phyloP scores from a whole-genome alignment of 78 protist species.

The Dictyostelium citrinum region DNA sequence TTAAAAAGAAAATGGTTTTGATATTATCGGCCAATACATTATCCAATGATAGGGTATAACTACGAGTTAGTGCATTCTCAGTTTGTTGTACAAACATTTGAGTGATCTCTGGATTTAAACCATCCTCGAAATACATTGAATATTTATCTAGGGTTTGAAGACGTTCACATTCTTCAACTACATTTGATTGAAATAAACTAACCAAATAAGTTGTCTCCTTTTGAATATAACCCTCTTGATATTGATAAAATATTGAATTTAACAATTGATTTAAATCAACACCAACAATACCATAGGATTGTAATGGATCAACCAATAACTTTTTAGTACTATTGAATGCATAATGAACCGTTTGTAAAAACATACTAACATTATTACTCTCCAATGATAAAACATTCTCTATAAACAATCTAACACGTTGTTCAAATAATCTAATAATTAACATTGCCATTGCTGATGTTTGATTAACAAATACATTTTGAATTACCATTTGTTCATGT shows the following conservation, averaged over 20 bases:
- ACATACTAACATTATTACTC: not conserved
- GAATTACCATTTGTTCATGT: constrained; percentile 47
- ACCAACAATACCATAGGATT: constrained; percentile 47
- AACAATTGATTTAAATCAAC: constrained; percentile 42
- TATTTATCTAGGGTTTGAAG: not conserved
- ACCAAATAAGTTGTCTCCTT: not conserved
- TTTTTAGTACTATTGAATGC: constrained; percentile 34
- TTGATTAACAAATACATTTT: constrained; percentile 58
- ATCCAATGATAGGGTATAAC: constrained; percentile 22
- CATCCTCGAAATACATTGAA: constrained; percentile 11
- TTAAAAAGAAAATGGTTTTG: constrained; percentile 27
- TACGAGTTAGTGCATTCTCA: constrained; percentile 26
- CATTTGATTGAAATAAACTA: not conserved
- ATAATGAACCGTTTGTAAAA: constrained; percentile 28
- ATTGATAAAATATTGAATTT: constrained; percentile 21
- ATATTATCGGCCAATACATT: constrained; percentile 24
- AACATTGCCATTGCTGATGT: constrained; percentile 68
- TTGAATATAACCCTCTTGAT: constrained; percentile 56
- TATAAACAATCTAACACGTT: constrained; percentile 51
- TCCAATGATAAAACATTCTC: constrained; percentile 48
- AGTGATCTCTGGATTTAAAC: constrained; percentile 66
- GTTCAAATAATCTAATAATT: constrained; percentile 60
- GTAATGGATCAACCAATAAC: constrained; percentile 44
- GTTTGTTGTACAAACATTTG: constrained; percentile 57
- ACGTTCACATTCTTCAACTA: constrained; percentile 16